These are phyloP conservation scores for Neocatenulostroma microsporum DNA, from an alignment of 2,329 filamentous ascomycete species.

Conservation along the genomic window DNA sequence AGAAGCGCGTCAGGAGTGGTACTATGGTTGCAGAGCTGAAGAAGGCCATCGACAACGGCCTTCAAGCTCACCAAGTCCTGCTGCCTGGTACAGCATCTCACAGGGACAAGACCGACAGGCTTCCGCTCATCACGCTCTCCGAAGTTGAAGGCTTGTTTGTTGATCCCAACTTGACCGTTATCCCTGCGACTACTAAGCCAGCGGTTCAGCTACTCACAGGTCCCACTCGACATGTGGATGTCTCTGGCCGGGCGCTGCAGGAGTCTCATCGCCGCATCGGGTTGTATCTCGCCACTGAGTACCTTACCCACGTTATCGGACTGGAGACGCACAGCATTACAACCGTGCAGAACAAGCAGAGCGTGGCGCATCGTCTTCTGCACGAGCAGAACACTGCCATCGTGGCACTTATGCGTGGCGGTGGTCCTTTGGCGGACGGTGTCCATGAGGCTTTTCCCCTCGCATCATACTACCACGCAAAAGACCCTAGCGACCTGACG, in stretches of 20 bases:
- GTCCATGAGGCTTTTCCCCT: constrained; percentile 47
- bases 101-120: constrained; percentile 18
- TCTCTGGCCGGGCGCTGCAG: constrained; percentile 41
- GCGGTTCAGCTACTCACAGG: constrained; percentile 48
- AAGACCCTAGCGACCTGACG: constrained; percentile 36
- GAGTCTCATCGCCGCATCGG: constrained; percentile 45
- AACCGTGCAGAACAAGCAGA: constrained; percentile 46
- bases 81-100: too few species aligned
- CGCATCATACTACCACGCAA: constrained; percentile 47
- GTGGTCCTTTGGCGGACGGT: constrained; percentile 54
- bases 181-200: constrained; percentile 23
- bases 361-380: constrained; percentile 38
- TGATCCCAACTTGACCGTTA: neutral
- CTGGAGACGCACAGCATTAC: constrained; percentile 42
- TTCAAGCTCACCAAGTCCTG: constrained; percentile 42
- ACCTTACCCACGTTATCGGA: constrained; percentile 42
- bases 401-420: constrained; percentile 55
- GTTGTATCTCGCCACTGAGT: constrained; percentile 47
- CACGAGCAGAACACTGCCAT: constrained; percentile 47
- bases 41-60: constrained; percentile 35
- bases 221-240: constrained; percentile 44
- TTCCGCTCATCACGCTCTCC: neutral
- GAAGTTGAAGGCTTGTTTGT: neutral
- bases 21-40: constrained; percentile 45
- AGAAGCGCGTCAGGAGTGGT: constrained; percentile 40